Evolutionary conservation across 257 asterid genomes (phyloP).

Genomic region (Handroanthus guayacan): DNA sequence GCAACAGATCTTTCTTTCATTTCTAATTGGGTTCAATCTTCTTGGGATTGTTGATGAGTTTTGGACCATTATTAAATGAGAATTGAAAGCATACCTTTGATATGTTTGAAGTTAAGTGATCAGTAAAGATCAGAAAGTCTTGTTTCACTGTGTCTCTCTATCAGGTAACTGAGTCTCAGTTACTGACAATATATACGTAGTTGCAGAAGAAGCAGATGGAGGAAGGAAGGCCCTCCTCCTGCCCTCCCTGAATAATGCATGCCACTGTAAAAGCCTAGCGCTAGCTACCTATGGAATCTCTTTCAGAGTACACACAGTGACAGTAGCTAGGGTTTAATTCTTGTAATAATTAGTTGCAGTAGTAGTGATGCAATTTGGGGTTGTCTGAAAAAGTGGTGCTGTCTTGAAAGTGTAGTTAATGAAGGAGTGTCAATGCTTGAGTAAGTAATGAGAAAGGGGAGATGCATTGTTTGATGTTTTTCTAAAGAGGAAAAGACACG

Average conservation of each 20-base stretch:
- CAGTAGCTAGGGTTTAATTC: conserved; percentile 27
- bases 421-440: conserved; percentile 43
- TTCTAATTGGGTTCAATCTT: conserved; percentile 5
- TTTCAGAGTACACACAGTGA: conserved; percentile 33
- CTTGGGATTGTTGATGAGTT: conserved; percentile 53
- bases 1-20: not conserved
- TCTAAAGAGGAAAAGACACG: not conserved
- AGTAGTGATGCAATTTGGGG: conserved; percentile 23
- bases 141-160: conserved; percentile 54
- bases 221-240: not conserved
- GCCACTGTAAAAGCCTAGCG: not conserved
- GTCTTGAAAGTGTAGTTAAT: conserved; percentile 46
- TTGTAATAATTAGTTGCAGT: conserved; percentile 44
- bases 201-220: not conserved
- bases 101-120: conserved; percentile 51
- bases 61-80: conserved; percentile 41
- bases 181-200: conserved; percentile 39
- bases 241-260: not conserved
- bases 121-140: conserved; percentile 39
- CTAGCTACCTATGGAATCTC: not conserved
- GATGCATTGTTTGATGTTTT: too few relatives aligned
- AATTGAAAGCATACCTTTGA: conserved; percentile 45
- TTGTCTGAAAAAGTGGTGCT: conserved; percentile 49
- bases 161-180: conserved; percentile 52
- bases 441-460: conserved; percentile 9